These are phyloP conservation scores for Dovyalis caffra DNA, from an alignment of 345 rosid species.

Conservation along the genomic window DNA sequence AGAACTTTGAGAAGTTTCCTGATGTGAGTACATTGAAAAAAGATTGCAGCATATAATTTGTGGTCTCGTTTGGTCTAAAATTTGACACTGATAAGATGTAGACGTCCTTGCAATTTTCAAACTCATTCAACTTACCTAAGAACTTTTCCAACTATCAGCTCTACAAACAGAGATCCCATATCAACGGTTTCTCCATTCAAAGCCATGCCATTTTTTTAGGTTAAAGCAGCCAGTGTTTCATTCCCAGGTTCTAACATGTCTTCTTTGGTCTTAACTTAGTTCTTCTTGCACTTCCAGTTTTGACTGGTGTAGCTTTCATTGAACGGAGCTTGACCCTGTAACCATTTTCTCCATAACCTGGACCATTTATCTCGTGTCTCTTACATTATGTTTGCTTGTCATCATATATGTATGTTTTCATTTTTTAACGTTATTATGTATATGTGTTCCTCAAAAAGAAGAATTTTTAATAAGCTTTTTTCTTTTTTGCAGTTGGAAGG, in stretches of 20 bases:
- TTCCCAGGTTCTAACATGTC: neutral
- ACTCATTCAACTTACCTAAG: neutral
- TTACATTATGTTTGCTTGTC: neutral
- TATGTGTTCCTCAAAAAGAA: neutral
- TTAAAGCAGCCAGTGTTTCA: neutral
- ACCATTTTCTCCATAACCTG: neutral
- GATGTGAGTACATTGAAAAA: conserved; percentile 60
- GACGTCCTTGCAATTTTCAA: neutral
- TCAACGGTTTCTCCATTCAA: neutral
- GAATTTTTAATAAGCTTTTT: conserved; percentile 9
- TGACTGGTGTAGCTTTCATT: neutral
- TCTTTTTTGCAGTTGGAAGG: conserved; percentile 52
- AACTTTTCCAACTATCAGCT: neutral
- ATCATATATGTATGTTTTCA: too few species aligned
- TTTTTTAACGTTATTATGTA: neutral
- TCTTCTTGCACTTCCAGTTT: neutral
- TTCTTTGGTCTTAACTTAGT: neutral
- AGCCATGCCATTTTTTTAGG: neutral
- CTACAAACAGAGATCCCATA: neutral
- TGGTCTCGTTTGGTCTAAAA: neutral
- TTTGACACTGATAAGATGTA: neutral
- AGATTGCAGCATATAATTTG: neutral
- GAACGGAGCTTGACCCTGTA: neutral
- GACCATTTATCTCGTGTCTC: neutral
- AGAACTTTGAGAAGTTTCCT: conserved; percentile 96